Base-by-base conservation (phyloP, 345 rosid species). In the Citrus maxima region DNA sequence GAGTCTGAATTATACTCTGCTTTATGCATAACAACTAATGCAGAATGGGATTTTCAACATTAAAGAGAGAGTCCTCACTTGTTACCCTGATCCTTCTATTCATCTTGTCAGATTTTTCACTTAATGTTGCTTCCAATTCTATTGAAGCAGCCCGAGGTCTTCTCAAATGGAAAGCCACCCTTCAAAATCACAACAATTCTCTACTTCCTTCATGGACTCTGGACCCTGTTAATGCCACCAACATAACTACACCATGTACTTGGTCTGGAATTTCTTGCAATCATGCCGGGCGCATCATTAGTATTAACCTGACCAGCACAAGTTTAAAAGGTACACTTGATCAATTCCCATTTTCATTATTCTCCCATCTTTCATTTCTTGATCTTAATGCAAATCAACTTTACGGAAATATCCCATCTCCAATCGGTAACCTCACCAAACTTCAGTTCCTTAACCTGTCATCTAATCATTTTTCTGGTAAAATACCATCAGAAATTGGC, bases 231-330 rank as follows among this genome's bases (percentile, higher is more conserved):
- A 80, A 49, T 74, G 62, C 25, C 22, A 62, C 42, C 70, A 66
- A 66, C 27, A 28, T 42, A 1, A n/a, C 60, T 8, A 37, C 24
- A 3, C 8, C 51, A 5, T 68, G 72, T 35, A 42, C 49, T 38
- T 85, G 86, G 88, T 16, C 14, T 67, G 88, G 88, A 9, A 73
- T 83, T 46, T 16, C 46, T 25, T 83, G 84, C 77, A 59, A 72
- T 32, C 6, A 22, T 27, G 79, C 13, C 18, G 38, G 71, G 2
- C 73, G 72, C 27, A 49, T 80, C 67, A 0, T 24, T 67, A 66
- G 78, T 22, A 59, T 86, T 72, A 86, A 83, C 27, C 81, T 83
- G 25, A 83, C 88, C 12, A 13, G 3, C 72, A 54, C 58, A 16
- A 71, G 76, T 10, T 37, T 86, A 5, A 27, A n/a, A 16, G 88